phyloP scores from a whole-genome alignment of 441 rosid species.

The Lepidium campestre region DNA sequence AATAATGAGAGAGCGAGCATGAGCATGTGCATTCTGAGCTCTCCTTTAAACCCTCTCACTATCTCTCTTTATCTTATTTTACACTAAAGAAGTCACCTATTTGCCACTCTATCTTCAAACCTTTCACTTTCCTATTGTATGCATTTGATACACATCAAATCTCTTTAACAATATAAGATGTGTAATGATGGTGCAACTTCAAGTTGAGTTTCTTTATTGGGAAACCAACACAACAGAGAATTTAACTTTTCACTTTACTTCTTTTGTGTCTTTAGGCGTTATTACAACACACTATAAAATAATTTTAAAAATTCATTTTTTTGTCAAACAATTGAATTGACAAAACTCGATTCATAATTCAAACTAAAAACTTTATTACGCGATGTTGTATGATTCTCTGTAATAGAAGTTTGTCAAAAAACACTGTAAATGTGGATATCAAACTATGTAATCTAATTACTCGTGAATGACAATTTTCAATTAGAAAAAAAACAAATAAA shows the following conservation, averaged over 20 bases:
- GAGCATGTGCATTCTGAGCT: constrained; percentile 26
- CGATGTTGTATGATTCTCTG: too few species aligned
- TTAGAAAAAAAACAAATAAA: too few species aligned
- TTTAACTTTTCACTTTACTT: constrained; percentile 20
- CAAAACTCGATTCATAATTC: too few species aligned
- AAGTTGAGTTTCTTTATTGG: constrained; percentile 19
- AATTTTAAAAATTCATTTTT: too few species aligned
- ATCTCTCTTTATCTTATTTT: constrained; percentile 17
- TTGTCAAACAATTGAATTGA: too few species aligned
- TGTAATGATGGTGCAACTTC: constrained; percentile 25
- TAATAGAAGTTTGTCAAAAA: too few species aligned
- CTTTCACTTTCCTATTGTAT: constrained; percentile 25
- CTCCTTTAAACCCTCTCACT: constrained; percentile 2
- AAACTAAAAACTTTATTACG: too few species aligned
- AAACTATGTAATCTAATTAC: too few species aligned
- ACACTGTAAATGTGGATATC: too few species aligned
- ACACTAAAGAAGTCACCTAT: constrained; percentile 31
- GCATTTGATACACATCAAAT: constrained; percentile 4
- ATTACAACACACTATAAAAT: background rate
- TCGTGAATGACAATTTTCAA: too few species aligned
- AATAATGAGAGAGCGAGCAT: constrained; percentile 5
- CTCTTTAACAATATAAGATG: constrained; percentile 1
- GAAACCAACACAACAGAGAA: constrained; percentile 24
- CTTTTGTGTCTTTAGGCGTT: constrained; percentile 22
- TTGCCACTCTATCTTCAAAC: constrained; percentile 20